These are phyloP conservation scores for Malus hybrid DNA, from an alignment of 331 rosid genomes.

Conservation along the genomic window DNA sequence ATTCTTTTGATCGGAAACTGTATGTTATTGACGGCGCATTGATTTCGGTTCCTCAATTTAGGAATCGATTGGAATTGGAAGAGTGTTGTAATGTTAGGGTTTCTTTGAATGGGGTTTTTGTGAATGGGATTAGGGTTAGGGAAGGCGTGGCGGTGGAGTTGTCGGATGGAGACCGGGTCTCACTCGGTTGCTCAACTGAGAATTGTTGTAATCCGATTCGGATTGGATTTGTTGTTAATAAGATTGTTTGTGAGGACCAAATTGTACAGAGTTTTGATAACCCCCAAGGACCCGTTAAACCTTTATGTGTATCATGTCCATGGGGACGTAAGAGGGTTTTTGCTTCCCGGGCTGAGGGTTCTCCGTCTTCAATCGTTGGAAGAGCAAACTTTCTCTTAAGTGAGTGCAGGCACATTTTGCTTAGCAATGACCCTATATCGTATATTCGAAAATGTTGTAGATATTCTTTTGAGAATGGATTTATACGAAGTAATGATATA, in stretches of 20 bases:
- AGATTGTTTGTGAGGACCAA: constrained; percentile 26
- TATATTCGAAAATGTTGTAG: constrained; percentile 10
- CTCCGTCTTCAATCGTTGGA: constrained; percentile 2
- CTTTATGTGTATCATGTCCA: constrained; percentile 21
- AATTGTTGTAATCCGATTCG: constrained; percentile 25
- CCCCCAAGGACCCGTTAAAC: constrained; percentile 31
- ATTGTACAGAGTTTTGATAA: neutral
- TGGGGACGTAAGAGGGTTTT: constrained; percentile 45
- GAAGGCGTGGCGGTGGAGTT: constrained; percentile 41
- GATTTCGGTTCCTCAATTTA: constrained; percentile 15
- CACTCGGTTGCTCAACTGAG: constrained; percentile 35
- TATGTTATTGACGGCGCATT: constrained; percentile 35
- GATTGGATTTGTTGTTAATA: constrained; percentile 48
- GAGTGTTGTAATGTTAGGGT: constrained; percentile 22
- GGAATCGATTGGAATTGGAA: constrained; percentile 10
- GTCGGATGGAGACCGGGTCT: constrained; percentile 48
- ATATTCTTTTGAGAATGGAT: neutral
- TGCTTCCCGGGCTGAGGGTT: constrained; percentile 26
- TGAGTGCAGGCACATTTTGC: constrained; percentile 45
- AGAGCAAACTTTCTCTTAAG: constrained; percentile 39
- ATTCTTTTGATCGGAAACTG: constrained; percentile 35
- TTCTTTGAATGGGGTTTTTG: constrained; percentile 59
- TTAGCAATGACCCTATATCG: constrained; percentile 48
- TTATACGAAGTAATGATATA: neutral
- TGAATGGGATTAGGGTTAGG: constrained; percentile 43